phyloP scores from a whole-genome alignment of 495 filamentous ascomycete genomes.

The Pyrenopolyporus hunteri region DNA sequence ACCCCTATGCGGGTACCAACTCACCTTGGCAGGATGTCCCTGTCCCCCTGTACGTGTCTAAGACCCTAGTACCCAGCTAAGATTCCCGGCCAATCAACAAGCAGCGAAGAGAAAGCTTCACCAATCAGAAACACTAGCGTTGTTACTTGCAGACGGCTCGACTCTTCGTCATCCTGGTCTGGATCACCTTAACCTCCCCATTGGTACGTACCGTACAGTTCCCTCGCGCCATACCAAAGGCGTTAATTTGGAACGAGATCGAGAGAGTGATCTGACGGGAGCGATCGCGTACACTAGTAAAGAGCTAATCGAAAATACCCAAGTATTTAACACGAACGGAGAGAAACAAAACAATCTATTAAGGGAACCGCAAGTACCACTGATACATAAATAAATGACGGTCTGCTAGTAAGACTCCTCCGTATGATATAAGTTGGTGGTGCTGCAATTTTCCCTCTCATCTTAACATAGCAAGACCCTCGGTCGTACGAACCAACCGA shows the following conservation, averaged over 20 bases:
- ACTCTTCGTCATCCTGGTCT: slow-evolving; percentile 30
- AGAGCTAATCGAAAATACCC: no score
- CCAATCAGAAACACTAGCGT: slow-evolving; percentile 40
- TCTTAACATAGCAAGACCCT: slow-evolving; percentile 11
- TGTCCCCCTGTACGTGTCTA: slow-evolving; percentile 18
- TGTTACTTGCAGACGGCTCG: slow-evolving; percentile 33
- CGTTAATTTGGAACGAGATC: not conserved
- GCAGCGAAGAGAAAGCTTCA: slow-evolving; percentile 11
- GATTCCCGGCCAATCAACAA: slow-evolving; percentile 26
- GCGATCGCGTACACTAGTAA: not conserved
- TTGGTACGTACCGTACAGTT: slow-evolving; percentile 11
- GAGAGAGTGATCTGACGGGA: not conserved
- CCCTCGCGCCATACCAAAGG: not conserved
- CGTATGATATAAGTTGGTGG: not conserved
- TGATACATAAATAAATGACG: not conserved
- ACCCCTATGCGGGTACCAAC: no score
- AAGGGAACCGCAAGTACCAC: no score
- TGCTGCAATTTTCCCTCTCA: slow-evolving; percentile 22
- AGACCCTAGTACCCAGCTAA: slow-evolving; percentile 11
- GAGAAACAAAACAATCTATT: no score
- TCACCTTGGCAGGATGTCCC: no score
- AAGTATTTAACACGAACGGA: no score
- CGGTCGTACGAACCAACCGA: slow-evolving; percentile 14
- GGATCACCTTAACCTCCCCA: slow-evolving; percentile 1
- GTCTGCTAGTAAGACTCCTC: not conserved